Base-by-base conservation (phyloP, 768 basidiomycete genomes). In the Kwoniella heveanensis region DNA sequence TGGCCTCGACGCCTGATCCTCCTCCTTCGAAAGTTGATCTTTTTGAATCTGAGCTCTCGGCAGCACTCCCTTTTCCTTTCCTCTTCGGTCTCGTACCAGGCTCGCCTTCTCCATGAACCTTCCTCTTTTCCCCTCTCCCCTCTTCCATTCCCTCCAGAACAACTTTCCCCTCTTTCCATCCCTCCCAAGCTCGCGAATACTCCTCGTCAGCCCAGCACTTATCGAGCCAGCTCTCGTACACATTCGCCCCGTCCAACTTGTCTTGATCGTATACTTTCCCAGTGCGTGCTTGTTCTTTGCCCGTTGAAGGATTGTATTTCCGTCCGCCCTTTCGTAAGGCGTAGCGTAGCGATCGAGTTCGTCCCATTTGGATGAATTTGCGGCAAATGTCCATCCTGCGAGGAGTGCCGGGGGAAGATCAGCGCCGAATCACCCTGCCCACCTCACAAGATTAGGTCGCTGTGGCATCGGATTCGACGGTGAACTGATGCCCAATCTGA, bases 361-460 rank as follows among this genome's bases (percentile, higher is more conserved):
- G 46, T 12, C 78, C 78, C 78, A 79, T 79, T 44, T 77, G 76
- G 27, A 79, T 69, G 64, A 79, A 79, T 60, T 79, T 79, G 21
- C 78, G 67, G 29, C 72, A 57, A 1, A 77, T 70, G 56, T 79
- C 78, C 74, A 77, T 77, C 12, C 76, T 76, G 37, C 22, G 55
- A 1, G 25, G 24, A 17, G 37, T 0, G 1, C 25, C n/a, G 7
- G 44, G n/a, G n/a, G n/a, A n/a, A n/a, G 7, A 19, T 22, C 46
- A 32, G 32, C 32, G 5, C 32, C 32, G 32, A 32, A 32, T 32
- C 32, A 32, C 32, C 13, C 32, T 32, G n/a, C n/a, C 32, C 32
- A 6, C 32, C 7, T 5, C 47, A 48, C 47, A 48, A 7, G 47
- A 48, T 24, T 5, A 7, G 47, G 7, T 19, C 5, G 22, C 19